These are phyloP conservation scores for Stylonectria norvegica DNA, from an alignment of 2,329 filamentous ascomycete genomes.

Conservation along the genomic window DNA sequence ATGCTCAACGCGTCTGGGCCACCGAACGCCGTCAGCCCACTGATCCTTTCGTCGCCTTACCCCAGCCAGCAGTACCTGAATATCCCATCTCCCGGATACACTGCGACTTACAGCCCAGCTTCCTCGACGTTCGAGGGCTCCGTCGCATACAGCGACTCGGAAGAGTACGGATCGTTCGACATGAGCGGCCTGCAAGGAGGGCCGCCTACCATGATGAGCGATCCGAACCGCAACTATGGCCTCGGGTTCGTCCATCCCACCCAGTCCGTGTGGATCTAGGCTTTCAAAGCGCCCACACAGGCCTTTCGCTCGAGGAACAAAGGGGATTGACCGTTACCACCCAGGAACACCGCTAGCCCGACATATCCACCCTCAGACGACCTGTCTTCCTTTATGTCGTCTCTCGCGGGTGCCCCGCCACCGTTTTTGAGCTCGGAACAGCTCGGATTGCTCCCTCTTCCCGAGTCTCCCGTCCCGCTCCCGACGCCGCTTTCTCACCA, in stretches of 20 bases:
- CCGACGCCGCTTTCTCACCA: conserved; percentile 37
- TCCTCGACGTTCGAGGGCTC: conserved; percentile 63
- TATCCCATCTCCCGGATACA: conserved; percentile 60
- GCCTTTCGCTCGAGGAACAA: conserved; percentile 38
- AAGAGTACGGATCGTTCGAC: conserved; percentile 53
- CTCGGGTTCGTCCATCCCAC: conserved; percentile 61
- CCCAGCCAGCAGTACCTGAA: conserved; percentile 56
- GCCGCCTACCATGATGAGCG: conserved; percentile 46
- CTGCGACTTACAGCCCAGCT: conserved; percentile 57
- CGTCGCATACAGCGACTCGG: conserved; percentile 59
- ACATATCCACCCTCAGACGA: conserved; percentile 45
- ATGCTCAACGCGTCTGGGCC: conserved; percentile 46
- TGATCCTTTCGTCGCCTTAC: conserved; percentile 56
- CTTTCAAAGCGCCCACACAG: conserved; percentile 38
- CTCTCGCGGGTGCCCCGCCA: conserved; percentile 40
- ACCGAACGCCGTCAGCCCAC: conserved; percentile 49
- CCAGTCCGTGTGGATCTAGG: conserved; percentile 60
- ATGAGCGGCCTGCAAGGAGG: conserved; percentile 41
- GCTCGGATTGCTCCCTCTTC: conserved; percentile 42
- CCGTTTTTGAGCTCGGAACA: conserved; percentile 44
- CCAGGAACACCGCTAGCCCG: conserved; percentile 49
- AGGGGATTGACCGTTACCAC: conserved; percentile 54
- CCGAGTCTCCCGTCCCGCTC: conserved; percentile 43
- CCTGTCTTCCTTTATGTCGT: conserved; percentile 34
- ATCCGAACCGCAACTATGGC: conserved; percentile 41